Evolutionary conservation across 2,329 filamentous ascomycete species (phyloP), one percentile per base, ranked within the genome.

Genomic region (Cladorrhinum sp.): DNA sequence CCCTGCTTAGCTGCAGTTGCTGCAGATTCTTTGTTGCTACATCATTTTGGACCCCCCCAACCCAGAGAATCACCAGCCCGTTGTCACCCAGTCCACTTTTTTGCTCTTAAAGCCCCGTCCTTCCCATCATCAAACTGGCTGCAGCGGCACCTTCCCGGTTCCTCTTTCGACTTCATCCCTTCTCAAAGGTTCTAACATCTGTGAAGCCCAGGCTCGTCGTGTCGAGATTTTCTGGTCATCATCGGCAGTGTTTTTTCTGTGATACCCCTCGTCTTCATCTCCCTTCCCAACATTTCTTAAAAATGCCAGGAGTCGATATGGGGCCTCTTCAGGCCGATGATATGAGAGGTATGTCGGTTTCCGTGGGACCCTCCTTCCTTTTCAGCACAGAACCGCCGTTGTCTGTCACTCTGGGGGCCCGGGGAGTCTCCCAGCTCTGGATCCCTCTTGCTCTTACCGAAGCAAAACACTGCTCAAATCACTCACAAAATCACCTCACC

Each of bases 311-410:
- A 67, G 67, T 74, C 64, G 74, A 78, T 55, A 74, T 76, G 69
- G 69, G 71, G 59, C 73, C 76, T 58, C 73, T 77, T 62, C 73
- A 73, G 62, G 75, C 78, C 55, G 80, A 82, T 70, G 79, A 82
- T 64, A 70, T 72, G 63, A 68, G 74, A 72, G 69, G 74, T 76
- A 70, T 30, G 65, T 28, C 55, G n/a, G 7, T 46, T 18, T 46
- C n/a, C 42, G n/a, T 36, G 42, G 7, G n/a, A 18, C 42, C 16
- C 42, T 46, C 42, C 42, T 46, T 46, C 42, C 42, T 46, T 46
- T 46, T 21, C 42, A 46, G 42, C 3, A 18, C n/a, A 46, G n/a
- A 46, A 18, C 36, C 36, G 36, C 3, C 36, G 12, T 42, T 16
- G 26, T 28, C 26, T 28, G 4, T 28, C 26, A 9, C 9, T 28